These are phyloP conservation scores for Urochloa ruziziensis DNA, from an alignment of 176 grass and related monocot genomes.

Conservation along the genomic window DNA sequence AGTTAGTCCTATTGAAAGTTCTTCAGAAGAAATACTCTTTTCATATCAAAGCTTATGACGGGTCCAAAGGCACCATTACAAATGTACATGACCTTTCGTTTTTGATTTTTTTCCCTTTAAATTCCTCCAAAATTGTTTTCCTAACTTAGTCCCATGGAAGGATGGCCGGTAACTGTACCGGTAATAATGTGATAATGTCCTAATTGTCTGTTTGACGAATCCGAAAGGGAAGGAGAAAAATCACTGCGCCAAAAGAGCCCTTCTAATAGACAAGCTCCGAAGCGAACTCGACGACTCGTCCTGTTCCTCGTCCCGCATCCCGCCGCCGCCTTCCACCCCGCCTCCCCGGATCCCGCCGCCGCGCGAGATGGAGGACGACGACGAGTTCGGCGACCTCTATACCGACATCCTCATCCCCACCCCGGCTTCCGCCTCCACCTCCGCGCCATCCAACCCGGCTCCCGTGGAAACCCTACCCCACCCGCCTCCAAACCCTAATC, in stretches of 20 bases:
- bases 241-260: not conserved
- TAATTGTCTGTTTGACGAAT: not conserved
- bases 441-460: slow-evolving; percentile 14
- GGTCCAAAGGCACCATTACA: too few species aligned
- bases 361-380: slow-evolving; percentile 83
- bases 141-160: too few species aligned
- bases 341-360: slow-evolving; percentile 18
- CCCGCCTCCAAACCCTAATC: slow-evolving; percentile 31
- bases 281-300: not conserved
- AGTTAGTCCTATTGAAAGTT: not conserved
- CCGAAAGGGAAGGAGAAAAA: not conserved
- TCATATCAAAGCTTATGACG: too few species aligned
- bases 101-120: too few species aligned
- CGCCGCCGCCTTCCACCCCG: slow-evolving; percentile 32
- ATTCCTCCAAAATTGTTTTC: not conserved
- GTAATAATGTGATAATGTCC: not conserved
- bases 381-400: slow-evolving; percentile 99
- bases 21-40: not conserved
- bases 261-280: slow-evolving; percentile 1
- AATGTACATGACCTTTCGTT: too few species aligned
- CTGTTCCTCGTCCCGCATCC: not conserved
- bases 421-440: not conserved
- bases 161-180: too few species aligned
- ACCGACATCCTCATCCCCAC: slow-evolving; percentile 55
- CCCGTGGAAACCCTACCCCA: not conserved